Base-by-base conservation (phyloP, 2,329 filamentous ascomycete species). In the Alternaria brassicae region DNA sequence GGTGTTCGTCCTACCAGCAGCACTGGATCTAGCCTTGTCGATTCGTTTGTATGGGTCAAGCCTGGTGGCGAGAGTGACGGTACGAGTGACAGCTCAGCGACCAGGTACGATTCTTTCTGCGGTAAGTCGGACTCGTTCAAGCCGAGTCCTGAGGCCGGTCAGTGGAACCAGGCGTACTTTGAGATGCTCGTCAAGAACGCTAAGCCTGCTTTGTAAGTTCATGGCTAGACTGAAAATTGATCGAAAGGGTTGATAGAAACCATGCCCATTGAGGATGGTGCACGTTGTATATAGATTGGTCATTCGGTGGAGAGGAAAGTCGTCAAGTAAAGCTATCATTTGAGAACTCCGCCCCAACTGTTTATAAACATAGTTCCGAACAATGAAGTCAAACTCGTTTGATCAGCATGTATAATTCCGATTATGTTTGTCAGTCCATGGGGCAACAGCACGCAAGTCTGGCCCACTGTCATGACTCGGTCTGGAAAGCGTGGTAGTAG, bases 11-110 rank as follows among this genome's bases (percentile, higher is more conserved):
- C 88, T 1, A 85, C 85, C 0, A 79, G 84, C 25, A 80, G 83
- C 72, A 91, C 88, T 4, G 86, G 86, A 15, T 81, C 85, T 60
- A 71, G 78, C 2, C 78, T 88, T 23, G 81, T 84, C 21, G 89
- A 91, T 74, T 84, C 88, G 28, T 89, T 90, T 64, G 88, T 90
- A 59, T 91, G 88, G 88, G 80, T 90, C 68, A 91, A 91, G 83
- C 88, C 88, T 5, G 88, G 88, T 67, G 83, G 82, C 54, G 83
- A 85, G 73, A 80, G 78, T 19, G 83, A 85, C 64, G 82, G 83
- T 58, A 84, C 82, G 0, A 75, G 68, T 32, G 72, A 80, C 55
- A 59, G 70, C 2, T 58, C 55, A 19, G 82, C 86, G 4, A 71
- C 76, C 30, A 81, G 84, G 28, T 88, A 86, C 68, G 85, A 87